Base-by-base conservation (phyloP, 2,329 filamentous ascomycete genomes). In the Huntiella savannae region DNA sequence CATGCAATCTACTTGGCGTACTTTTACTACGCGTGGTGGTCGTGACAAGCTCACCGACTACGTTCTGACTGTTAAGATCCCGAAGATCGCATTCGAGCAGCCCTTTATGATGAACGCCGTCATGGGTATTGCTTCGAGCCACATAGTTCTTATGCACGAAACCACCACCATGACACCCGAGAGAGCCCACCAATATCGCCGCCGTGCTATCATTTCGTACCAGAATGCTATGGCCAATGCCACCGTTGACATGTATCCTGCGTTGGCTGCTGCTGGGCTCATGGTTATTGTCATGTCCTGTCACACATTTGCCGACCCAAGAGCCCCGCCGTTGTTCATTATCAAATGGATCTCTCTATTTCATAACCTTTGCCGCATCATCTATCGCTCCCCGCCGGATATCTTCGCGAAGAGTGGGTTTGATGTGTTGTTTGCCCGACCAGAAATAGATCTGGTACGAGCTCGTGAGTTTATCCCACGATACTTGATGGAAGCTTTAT, bases 341-440 rank as follows among this genome's bases (percentile, higher is more conserved):
- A 55, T 73, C 39, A 65, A 73, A 54, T 75, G 71, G 70, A 68
- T 74, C 57, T 53, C 65, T 3, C 60, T 75, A 10, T 75, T 70
- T 70, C 60, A 64, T 7, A 71, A 71, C 7, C 73, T 63, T 19
- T 62, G 67, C 28, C 55, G 69, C 12, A 68, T 74, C 28, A 58
- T 72, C 35, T 57, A 66, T 0, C 50, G 67, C 10, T 59, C 63
- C 35, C 53, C 55, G 1, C 55, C 57, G 1, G 50, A 55, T 6
- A 52, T 49, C 1, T 52, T 64, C 2, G 52, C 58, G 41, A 56
- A 62, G 2, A 64, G 67, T 0, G 70, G 69, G 12, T 54, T 74
- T 46, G 59, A 61, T 1, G 54, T 58, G 4, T 58, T 75, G 8
- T 70, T 75, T 52, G 63, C 62, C 48, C 62, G 71, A 0, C 70